Percentiles rank a stretch among this genome's conserved stretches.
Evolutionary conservation across 495 filamentous ascomycete genomes (phyloP).

Genomic region (Chlorociboria aeruginascens): DNA sequence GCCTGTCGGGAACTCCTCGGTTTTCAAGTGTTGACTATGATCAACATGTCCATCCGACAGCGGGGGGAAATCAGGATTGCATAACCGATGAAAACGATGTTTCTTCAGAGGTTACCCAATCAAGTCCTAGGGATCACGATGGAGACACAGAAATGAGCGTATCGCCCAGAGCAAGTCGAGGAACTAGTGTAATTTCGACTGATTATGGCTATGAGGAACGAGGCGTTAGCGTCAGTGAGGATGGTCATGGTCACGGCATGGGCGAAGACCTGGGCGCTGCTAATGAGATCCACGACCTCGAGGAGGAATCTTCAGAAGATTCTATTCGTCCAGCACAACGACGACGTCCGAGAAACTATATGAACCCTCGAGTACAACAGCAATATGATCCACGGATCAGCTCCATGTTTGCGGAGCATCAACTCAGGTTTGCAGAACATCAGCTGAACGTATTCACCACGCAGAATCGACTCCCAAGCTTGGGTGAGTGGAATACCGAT

Average conservation of each 20-base stretch:
- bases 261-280: constrained; percentile 8
- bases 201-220: background rate
- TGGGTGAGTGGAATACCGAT: constrained; percentile 6
- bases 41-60: too few species aligned
- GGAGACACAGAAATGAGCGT: constrained; percentile 21
- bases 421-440: constrained; percentile 6
- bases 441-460: background rate
- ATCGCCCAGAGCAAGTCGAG: constrained; percentile 4
- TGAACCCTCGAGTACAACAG: background rate
- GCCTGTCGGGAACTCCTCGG: constrained; percentile 5
- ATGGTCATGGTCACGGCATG: background rate
- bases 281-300: constrained; percentile 9
- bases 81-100: constrained; percentile 4
- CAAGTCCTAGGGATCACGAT: constrained; percentile 11
- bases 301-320: constrained; percentile 12
- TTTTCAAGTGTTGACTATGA: background rate
- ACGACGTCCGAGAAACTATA: constrained; percentile 3
- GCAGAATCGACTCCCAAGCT: background rate
- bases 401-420: constrained; percentile 17
- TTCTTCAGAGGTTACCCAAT: background rate
- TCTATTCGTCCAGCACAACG: constrained; percentile 12
- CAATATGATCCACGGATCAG: constrained; percentile 19
- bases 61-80: too few species aligned
- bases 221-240: constrained; percentile 3
- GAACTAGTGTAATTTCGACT: background rate